phyloP scores from a whole-genome alignment of 768 basidiomycete genomes.

The Termitomyces sp. region DNA sequence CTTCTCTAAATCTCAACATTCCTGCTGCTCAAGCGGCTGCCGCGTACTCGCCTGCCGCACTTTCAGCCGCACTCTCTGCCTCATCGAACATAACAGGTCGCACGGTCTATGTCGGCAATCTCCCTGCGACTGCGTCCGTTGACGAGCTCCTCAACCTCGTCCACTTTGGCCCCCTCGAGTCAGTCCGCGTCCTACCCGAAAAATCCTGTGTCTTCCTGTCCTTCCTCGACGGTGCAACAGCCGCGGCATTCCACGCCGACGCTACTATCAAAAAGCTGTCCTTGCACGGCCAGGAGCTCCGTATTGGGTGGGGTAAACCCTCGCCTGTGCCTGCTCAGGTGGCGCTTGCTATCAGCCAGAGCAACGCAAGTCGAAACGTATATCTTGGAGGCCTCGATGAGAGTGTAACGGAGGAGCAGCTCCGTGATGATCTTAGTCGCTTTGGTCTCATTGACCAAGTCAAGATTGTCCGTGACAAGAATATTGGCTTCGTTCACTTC shows the following conservation, averaged over 20 bases:
- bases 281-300: constrained; percentile 93
- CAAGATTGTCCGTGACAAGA: constrained; percentile 99
- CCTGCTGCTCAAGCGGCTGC: constrained; percentile 58
- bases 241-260: constrained; percentile 96
- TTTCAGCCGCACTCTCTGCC: constrained; percentile 67
- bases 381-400: constrained; percentile 95
- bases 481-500: constrained; percentile 99
- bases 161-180: constrained; percentile 95
- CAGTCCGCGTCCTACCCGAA: constrained; percentile 91
- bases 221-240: constrained; percentile 90
- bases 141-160: constrained; percentile 98
- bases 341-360: constrained; percentile 83
- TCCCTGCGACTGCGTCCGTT: constrained; percentile 92
- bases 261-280: constrained; percentile 92
- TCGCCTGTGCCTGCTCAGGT: constrained; percentile 85
- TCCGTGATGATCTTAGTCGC: constrained; percentile 86
- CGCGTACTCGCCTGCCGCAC: constrained; percentile 76
- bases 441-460: constrained; percentile 99
- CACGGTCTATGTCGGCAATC: constrained; percentile 96
- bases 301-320: constrained; percentile 98
- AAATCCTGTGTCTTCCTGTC: constrained; percentile 98
- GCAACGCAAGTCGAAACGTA: constrained; percentile 93
- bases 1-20: constrained; percentile 64
- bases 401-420: constrained; percentile 83
- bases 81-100: constrained; percentile 72